Evolutionary conservation across 495 filamentous ascomycete species (phyloP).

Genomic region (Lophium mytilinum): DNA sequence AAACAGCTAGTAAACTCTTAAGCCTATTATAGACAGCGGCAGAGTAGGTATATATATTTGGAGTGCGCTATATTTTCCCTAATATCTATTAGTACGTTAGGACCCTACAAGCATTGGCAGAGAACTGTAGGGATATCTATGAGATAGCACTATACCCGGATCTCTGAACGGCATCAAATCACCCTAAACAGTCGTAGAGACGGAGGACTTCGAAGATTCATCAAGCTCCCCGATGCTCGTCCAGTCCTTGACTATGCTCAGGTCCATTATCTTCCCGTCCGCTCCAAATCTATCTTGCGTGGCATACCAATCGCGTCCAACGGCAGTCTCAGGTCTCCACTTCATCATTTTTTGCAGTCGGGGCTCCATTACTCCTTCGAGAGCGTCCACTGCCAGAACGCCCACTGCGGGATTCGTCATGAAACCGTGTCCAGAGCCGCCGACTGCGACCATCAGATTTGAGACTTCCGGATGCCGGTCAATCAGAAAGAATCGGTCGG

Average conservation of each 20-base stretch:
- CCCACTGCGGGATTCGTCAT: slow-evolving; percentile 47
- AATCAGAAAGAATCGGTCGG: slow-evolving; percentile 44
- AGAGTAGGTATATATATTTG: no score
- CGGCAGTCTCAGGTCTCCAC: slow-evolving; percentile 45
- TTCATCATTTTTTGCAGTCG: slow-evolving; percentile 38
- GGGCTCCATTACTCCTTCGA: slow-evolving; percentile 38
- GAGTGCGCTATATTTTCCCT: no score
- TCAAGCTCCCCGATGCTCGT: not conserved
- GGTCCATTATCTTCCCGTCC: slow-evolving; percentile 39
- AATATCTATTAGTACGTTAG: no score
- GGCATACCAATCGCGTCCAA: slow-evolving; percentile 41
- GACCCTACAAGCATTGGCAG: no score
- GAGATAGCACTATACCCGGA: no score
- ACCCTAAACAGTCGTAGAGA: no score
- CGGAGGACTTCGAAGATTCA: no score
- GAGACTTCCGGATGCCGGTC: slow-evolving; percentile 36
- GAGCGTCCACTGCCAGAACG: slow-evolving; percentile 38
- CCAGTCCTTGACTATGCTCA: slow-evolving; percentile 37
- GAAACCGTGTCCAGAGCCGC: slow-evolving; percentile 45
- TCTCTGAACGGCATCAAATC: no score
- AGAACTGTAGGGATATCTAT: no score
- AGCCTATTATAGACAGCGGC: no score
- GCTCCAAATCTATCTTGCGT: slow-evolving; percentile 45
- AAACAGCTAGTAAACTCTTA: no score
- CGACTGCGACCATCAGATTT: slow-evolving; percentile 42